Evolutionary conservation across 2,329 filamentous ascomycete species (phyloP), one percentile per base, ranked within the genome.

Genomic region (Pestalotiopsis sp.): DNA sequence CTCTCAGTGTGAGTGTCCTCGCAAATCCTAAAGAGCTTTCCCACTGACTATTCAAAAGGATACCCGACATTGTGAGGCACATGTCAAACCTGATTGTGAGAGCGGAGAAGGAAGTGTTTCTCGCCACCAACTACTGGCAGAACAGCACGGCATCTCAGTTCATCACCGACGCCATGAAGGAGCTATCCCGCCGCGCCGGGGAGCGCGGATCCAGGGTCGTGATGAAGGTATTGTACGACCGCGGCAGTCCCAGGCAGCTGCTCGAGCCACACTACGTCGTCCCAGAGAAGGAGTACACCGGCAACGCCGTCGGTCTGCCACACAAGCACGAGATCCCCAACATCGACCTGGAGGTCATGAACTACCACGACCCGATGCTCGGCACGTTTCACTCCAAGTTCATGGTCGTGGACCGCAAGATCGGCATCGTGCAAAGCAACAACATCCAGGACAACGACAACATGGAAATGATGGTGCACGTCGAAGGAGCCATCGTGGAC

Each of bases 361-460:
- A 93, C 74, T 90, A 89, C 73, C 92, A 94, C 73, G 84, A 85
- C 13, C 86, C 91, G 1, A 78, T 91, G 1, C 78, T 94, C 2
- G 92, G 92, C 0, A 95, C 92, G 0, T 91, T 94, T 55, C 92
- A 94, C 73, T 84, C 89, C 70, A 95, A 95, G 75, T 94, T 91
- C 75, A 92, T 93, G 83, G 82, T 94, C 1, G 88, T 94, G 1
- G 92, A 95, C 76, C 85, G 92, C 6, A 88, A 86, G 69, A 82
- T 91, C n/a, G 92, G 87, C 0, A 81, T 92, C 1, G 76, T 94
- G 1, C 90, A 92, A 78, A 94, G 91, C 80, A 94, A 94, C 76
- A 95, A 94, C 73, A 91, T 94, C 63, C 84, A 89, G 77, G 89
- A 93, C 70, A 94, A 94, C 65, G 90, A 92, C 72, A 95, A 95